Evolutionary conservation across 208 protist species (phyloP).

Genomic region (Kentomonas sorsogonicus): DNA sequence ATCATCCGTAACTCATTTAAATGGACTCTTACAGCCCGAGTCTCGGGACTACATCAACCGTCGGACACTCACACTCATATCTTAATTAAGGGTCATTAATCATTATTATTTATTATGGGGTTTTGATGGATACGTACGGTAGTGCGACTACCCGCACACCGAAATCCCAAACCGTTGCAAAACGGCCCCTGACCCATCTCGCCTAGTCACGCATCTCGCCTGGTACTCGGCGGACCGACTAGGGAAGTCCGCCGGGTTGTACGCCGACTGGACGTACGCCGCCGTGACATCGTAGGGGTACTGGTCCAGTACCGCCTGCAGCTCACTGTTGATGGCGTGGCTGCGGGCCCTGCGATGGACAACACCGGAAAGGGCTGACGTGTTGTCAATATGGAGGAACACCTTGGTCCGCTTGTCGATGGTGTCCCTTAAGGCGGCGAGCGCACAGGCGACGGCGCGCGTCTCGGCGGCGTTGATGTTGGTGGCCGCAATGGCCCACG

Average conservation of each 20-base stretch:
- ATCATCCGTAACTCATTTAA: no score
- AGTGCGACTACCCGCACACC: no score
- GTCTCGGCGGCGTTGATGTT: conserved; percentile 19
- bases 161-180: no score
- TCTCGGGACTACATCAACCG: no score
- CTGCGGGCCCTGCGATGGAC: conserved; percentile 5
- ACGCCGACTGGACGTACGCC: conserved; percentile 3
- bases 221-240: conserved; percentile 7
- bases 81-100: no score
- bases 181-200: no score
- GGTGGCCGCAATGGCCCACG: conserved; percentile 4
- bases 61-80: no score
- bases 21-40: no score
- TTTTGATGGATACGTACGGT: no score
- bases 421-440: conserved; percentile 1
- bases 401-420: background rate
- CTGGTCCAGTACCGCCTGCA: background rate
- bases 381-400: conserved; percentile 20
- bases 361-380: conserved; percentile 12
- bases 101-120: no score
- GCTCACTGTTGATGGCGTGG: conserved; percentile 11
- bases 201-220: conserved; percentile 2
- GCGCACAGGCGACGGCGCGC: conserved; percentile 13
- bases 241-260: conserved; percentile 9
- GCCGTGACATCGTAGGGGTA: conserved; percentile 6